A percentile compares a stretch with the other conserved stretches of the same genome.
phyloP scores from a whole-genome alignment of 352 stramenopile genomes.

The Phytophthora sansomeana region DNA sequence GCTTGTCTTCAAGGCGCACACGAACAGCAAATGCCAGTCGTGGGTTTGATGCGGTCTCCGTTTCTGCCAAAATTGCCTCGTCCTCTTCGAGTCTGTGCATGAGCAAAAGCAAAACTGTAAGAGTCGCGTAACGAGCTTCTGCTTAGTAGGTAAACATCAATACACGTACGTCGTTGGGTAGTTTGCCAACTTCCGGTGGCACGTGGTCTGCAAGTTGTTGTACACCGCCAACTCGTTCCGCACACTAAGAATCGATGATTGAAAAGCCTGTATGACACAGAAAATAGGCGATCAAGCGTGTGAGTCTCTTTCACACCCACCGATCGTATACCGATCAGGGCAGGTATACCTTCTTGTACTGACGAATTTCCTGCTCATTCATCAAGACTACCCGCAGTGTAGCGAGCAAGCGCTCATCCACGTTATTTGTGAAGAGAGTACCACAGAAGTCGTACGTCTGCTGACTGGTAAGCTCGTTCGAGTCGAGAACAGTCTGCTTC shows the following conservation, averaged over 20 bases:
- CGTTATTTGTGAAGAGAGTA: slow-evolving; percentile 56
- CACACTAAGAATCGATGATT: slow-evolving; percentile 46
- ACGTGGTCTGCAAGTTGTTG: slow-evolving; percentile 52
- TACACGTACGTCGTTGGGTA: slow-evolving; percentile 60
- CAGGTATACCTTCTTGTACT: slow-evolving; percentile 52
- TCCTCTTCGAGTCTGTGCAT: slow-evolving; percentile 55
- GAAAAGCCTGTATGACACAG: slow-evolving; percentile 46
- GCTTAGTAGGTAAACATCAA: neutral
- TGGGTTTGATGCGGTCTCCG: slow-evolving; percentile 26
- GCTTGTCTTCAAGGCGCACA: slow-evolving; percentile 63
- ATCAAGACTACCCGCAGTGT: slow-evolving; percentile 68
- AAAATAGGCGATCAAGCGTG: neutral
- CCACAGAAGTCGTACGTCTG: slow-evolving; percentile 82
- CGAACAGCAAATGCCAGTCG: slow-evolving; percentile 46
- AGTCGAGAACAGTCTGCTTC: slow-evolving; percentile 73
- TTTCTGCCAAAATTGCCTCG: slow-evolving; percentile 37
- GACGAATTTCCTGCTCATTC: slow-evolving; percentile 57
- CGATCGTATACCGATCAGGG: neutral
- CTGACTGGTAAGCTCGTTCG: slow-evolving; percentile 56
- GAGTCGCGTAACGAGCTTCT: too few relatives aligned
- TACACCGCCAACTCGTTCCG: slow-evolving; percentile 70
- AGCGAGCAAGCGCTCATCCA: slow-evolving; percentile 68
- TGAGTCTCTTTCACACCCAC: neutral
- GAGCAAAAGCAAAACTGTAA: neutral
- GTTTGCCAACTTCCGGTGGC: slow-evolving; percentile 49